phyloP scores from a whole-genome alignment of 306 rosid genomes.

The Rosa multiflora region DNA sequence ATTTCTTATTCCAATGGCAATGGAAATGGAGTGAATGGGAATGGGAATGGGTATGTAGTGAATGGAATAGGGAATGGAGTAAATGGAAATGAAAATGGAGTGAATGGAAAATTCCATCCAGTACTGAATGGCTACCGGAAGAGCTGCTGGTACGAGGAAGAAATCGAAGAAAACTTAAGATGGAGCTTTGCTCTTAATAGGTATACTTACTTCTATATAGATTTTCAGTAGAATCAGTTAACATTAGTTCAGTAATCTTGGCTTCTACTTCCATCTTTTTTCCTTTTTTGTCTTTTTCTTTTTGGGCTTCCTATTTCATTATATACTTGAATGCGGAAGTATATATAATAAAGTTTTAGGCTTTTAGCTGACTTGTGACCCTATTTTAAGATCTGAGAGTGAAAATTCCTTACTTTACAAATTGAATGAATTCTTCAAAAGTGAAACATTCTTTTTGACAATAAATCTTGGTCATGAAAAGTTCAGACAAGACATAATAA shows the following conservation, averaged over 20 bases:
- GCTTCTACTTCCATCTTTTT: not conserved
- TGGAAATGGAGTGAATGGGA: slow-evolving; percentile 36
- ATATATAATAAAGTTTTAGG: not conserved
- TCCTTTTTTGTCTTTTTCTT: not conserved
- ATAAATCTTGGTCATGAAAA: slow-evolving; percentile 45
- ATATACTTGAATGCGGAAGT: not conserved
- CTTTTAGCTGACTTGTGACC: slow-evolving; percentile 11
- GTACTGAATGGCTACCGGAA: slow-evolving; percentile 75
- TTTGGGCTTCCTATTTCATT: not conserved
- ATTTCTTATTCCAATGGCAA: slow-evolving; percentile 52
- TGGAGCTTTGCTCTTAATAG: slow-evolving; percentile 98
- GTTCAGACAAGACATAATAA: slow-evolving; percentile 44
- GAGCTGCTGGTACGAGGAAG: slow-evolving; percentile 98
- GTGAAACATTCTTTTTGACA: slow-evolving; percentile 34
- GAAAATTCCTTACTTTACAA: slow-evolving; percentile 4
- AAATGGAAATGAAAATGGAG: slow-evolving; percentile 52
- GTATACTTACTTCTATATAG: slow-evolving; percentile 28
- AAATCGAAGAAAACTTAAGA: slow-evolving; percentile 89
- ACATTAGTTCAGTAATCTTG: slow-evolving; percentile 2
- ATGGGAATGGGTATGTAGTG: not conserved
- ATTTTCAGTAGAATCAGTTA: not conserved
- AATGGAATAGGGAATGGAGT: slow-evolving; percentile 52
- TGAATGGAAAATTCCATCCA: slow-evolving; percentile 54
- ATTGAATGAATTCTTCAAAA: slow-evolving; percentile 29
- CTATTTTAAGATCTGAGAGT: not conserved